These are phyloP conservation scores for Plicaturopsis crispa DNA, from an alignment of 768 basidiomycete species.

Conservation along the genomic window DNA sequence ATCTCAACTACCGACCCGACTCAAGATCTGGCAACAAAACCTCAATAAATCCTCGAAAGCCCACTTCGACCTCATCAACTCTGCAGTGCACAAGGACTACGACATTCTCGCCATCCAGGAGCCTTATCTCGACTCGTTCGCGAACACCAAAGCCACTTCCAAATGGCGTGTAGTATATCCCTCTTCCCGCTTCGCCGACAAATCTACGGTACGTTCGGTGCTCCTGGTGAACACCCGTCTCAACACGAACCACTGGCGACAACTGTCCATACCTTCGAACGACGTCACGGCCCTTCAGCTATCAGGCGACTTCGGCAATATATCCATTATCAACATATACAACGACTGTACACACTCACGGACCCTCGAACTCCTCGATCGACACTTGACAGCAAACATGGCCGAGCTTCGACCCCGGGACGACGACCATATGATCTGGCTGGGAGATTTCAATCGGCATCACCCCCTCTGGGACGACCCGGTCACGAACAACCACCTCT, in stretches of 20 bases:
- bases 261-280: conserved; percentile 9
- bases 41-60: conserved; percentile 16
- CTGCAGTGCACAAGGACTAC: not conserved
- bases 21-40: conserved; percentile 19
- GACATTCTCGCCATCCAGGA: conserved; percentile 24
- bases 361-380: not conserved
- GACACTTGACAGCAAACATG: not conserved
- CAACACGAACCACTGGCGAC: conserved; percentile 15
- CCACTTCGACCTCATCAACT: conserved; percentile 6
- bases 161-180: conserved; percentile 19
- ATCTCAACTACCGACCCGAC: not conserved
- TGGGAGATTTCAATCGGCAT: conserved; percentile 34
- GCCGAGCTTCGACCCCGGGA: not conserved
- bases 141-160: conserved; percentile 6
- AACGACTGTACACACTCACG: conserved; percentile 9
- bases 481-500: conserved; percentile 21
- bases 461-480: conserved; percentile 31
- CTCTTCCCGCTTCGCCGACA: conserved; percentile 4
- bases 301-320: not conserved
- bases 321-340: conserved; percentile 19
- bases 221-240: conserved; percentile 13
- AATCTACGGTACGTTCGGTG: conserved; percentile 7
- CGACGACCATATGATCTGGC: conserved; percentile 19
- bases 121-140: conserved; percentile 17
- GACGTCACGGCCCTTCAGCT: conserved; percentile 17